These are phyloP conservation scores for Mycogone perniciosa DNA, from an alignment of 2,329 filamentous ascomycete species.

Conservation along the genomic window DNA sequence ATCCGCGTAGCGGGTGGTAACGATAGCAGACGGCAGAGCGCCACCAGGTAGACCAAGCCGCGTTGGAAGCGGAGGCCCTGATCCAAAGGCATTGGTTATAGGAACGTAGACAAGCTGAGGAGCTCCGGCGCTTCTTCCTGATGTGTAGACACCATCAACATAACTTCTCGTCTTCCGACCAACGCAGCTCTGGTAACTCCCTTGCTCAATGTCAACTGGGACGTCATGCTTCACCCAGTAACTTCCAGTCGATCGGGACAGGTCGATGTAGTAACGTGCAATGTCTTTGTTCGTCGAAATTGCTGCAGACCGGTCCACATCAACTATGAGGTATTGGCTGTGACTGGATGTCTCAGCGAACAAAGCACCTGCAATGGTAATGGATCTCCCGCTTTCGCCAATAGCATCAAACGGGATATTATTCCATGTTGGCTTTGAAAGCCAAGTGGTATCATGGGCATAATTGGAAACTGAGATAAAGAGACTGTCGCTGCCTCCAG, in stretches of 20 bases:
- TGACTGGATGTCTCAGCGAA: neutral
- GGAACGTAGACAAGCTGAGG: neutral
- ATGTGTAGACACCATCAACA: neutral
- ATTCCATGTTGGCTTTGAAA: neutral
- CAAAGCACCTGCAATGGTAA: neutral
- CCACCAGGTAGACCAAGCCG: too few species aligned
- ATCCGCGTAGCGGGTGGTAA: too few species aligned
- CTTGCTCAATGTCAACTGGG: neutral
- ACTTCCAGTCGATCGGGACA: neutral
- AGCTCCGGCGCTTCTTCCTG: neutral
- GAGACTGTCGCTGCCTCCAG: neutral
- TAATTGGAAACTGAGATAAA: neutral
- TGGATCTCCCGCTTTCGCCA: neutral
- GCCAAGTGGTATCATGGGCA: neutral
- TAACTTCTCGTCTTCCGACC: neutral
- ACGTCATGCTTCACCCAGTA: neutral
- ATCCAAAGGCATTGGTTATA: neutral
- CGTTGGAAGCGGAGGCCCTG: too few species aligned
- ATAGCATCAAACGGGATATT: neutral
- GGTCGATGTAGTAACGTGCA: neutral
- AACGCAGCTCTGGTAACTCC: neutral
- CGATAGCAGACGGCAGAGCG: too few species aligned
- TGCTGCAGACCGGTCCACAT: neutral
- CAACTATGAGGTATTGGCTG: neutral
- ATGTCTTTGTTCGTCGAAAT: neutral